Evolutionary conservation across 495 filamentous ascomycete genomes (phyloP), one percentile per base, ranked within the genome.

Genomic region (Cercophora sp.): DNA sequence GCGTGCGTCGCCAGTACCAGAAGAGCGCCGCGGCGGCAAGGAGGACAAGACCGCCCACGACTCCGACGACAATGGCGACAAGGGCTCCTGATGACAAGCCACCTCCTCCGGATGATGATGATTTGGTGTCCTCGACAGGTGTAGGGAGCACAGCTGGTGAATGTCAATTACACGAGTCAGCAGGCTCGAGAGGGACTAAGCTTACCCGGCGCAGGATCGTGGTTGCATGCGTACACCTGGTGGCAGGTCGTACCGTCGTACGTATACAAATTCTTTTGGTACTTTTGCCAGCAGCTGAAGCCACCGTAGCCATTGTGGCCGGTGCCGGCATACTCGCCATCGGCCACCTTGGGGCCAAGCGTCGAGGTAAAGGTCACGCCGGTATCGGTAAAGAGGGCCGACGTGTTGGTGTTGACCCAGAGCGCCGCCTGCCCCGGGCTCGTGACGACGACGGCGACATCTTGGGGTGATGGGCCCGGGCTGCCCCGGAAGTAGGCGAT

Each of bases 281-380:
- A 60, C 32, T 35, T 58, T 50, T 70, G 67, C 61, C 64, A 74
- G 32, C 71, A 74, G 0, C 48, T 55, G 37, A 74, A 74, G 11
- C 58, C 55, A 1, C 48, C 60, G 35, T 65, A 71, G 2, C 64
- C 70, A 41, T 74, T 74, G 42, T 65, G 32, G 1, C 66, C 71
- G 1, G 42, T 63, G 1, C 71, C 71, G 0, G 70, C 69, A 19
- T 56, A 67, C 36, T 68, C 48, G 2, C 64, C 66, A 0, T 70
- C 63, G 0, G 39, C 52, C 22, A 68, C 69, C 3, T 54, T 54
- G 2, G 61, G 58, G 4, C 64, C 62, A 9, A 74, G 47, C 9
- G 40, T 46, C 15, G 71, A 56, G 6, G 31, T 64, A 40, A 74
- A 74, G 6, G 51, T 63, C 10, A 59, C 54, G n/a, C 58, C 53